phyloP scores from a whole-genome alignment of 192 early-diverging fungal species.

The Gamsiella multidivaricata region DNA sequence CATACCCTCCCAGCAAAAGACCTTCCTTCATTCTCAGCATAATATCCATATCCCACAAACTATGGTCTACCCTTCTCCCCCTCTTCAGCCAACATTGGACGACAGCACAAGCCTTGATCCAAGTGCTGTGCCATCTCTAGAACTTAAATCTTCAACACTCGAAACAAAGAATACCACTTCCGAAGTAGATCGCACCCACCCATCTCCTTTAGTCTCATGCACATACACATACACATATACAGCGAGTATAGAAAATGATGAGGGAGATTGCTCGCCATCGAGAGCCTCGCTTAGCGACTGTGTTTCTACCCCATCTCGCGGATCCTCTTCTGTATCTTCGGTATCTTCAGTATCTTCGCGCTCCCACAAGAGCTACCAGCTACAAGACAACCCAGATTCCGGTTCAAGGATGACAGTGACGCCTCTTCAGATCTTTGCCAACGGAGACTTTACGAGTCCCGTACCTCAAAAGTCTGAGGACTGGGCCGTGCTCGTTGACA shows the following conservation, averaged over 20 bases:
- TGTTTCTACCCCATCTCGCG: neutral
- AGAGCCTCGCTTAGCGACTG: neutral
- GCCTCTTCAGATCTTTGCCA: neutral
- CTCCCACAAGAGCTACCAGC: slow-evolving; percentile 2
- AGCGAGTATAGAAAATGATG: neutral
- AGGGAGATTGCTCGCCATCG: neutral
- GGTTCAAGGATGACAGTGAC: neutral
- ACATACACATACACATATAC: slow-evolving; percentile 5
- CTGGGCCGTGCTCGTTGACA: slow-evolving; percentile 40
- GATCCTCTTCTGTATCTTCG: slow-evolving; percentile 2
- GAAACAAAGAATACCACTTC: no score
- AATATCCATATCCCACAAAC: neutral
- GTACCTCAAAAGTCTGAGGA: slow-evolving; percentile 46
- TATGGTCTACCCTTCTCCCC: slow-evolving; percentile 11
- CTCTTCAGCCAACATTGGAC: neutral
- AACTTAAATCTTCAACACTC: neutral
- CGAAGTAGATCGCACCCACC: no score
- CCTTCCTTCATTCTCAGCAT: no score
- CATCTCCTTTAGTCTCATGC: neutral
- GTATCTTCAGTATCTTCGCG: neutral
- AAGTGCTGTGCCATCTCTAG: neutral
- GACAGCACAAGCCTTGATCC: neutral
- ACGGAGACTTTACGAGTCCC: neutral
- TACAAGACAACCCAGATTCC: neutral
- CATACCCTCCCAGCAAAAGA: no score